phyloP scores from a whole-genome alignment of 306 rosid genomes.

The Vicia villosa region DNA sequence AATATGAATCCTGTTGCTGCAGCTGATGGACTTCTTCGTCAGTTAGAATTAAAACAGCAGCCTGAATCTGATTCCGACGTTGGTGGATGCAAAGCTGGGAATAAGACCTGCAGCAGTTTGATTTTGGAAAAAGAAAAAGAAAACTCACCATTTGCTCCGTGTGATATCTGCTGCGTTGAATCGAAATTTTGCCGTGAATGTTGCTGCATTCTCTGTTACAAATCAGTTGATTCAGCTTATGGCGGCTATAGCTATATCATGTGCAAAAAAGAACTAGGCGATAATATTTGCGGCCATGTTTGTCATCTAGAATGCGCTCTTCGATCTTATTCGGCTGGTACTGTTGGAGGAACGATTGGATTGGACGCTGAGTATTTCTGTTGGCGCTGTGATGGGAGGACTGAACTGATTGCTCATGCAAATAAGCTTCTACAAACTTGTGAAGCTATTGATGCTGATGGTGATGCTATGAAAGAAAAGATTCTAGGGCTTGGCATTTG shows the following conservation, averaged over 20 bases:
- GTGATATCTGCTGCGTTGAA: constrained; percentile 76
- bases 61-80: constrained; percentile 37
- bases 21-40: constrained; percentile 37
- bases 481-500: constrained; percentile 53
- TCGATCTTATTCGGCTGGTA: constrained; percentile 65
- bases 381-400: constrained; percentile 73
- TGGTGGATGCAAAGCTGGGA: constrained; percentile 65
- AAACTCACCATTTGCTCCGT: constrained; percentile 46
- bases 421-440: constrained; percentile 48
- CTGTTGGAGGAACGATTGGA: constrained; percentile 76
- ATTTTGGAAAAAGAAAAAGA: constrained; percentile 39
- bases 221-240: constrained; percentile 46
- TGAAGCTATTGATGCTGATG: constrained; percentile 54
- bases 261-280: constrained; percentile 50
- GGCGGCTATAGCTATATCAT: constrained; percentile 66
- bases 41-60: constrained; percentile 24
- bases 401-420: constrained; percentile 65
- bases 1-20: neutral
- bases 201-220: constrained; percentile 74
- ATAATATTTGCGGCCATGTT: constrained; percentile 67
- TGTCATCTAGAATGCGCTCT: constrained; percentile 73
- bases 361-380: constrained; percentile 74
- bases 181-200: constrained; percentile 75
- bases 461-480: constrained; percentile 45
- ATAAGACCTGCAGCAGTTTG: constrained; percentile 51